phyloP scores from a whole-genome alignment of 2,329 filamentous ascomycete genomes.

The Fusarium pseudoanthophilum region DNA sequence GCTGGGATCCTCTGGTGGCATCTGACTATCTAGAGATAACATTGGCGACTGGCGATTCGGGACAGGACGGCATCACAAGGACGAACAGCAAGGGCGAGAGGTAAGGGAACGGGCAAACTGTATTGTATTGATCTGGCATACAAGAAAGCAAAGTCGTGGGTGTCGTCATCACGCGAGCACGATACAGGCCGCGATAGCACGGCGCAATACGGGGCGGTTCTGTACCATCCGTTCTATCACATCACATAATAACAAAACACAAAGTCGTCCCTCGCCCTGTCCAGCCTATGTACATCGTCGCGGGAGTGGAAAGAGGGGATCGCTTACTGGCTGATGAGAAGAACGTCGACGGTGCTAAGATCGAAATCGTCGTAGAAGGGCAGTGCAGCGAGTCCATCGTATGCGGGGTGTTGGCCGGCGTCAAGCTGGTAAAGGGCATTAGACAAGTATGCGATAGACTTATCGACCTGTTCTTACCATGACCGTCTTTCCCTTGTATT shows the following conservation, averaged over 20 bases:
- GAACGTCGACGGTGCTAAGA: conserved; percentile 94
- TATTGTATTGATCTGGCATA: conserved; percentile 56
- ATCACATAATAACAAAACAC: conserved; percentile 41
- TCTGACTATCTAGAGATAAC: conserved; percentile 14
- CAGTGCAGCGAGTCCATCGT: conserved; percentile 91
- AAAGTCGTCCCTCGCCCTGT: conserved; percentile 44
- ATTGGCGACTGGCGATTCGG: conserved; percentile 29
- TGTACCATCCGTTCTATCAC: conserved; percentile 39
- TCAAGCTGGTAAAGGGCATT: conserved; percentile 73
- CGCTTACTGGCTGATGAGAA: conserved; percentile 98
- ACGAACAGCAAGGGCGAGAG: conserved; percentile 40
- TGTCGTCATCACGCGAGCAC: conserved; percentile 43
- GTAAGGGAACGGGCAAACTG: conserved; percentile 42
- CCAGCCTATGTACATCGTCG: conserved; percentile 43
- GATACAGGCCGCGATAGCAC: conserved; percentile 23
- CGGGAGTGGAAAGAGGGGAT: conserved; percentile 26
- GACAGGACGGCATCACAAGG: conserved; percentile 45
- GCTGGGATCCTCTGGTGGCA: conserved; percentile 31
- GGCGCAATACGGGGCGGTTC: neutral
- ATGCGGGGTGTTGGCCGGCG: conserved; percentile 95
- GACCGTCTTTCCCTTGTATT: conserved; percentile 99
- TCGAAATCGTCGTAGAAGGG: conserved; percentile 99
- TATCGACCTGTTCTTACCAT: conserved; percentile 73
- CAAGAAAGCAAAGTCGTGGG: conserved; percentile 41
- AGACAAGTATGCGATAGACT: conserved; percentile 20